Base-by-base conservation (phyloP, 2,329 filamentous ascomycete species). In the Clonostachys rosea region DNA sequence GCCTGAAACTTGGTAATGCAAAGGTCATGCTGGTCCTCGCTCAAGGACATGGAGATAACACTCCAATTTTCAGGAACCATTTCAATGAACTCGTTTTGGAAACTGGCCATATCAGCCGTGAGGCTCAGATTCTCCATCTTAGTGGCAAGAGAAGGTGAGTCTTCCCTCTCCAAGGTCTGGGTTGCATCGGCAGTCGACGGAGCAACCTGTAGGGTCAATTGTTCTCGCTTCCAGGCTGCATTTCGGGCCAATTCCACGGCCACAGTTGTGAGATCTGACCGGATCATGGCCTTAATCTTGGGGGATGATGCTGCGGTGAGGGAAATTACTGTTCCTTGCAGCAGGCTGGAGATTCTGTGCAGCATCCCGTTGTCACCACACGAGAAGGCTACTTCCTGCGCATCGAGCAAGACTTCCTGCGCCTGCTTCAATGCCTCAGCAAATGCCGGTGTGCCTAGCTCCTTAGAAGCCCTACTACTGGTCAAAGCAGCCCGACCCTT, bases 1-100 rank as follows among this genome's bases (percentile, higher is more conserved):
- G 83, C 76, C 52, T 89, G 84, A 34, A 96, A 82, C 57, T 90
- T 90, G n/a, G 89, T 91, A 52, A 97, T 84, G 55, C 89, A 91
- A 5, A 99, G 78, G 60, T 97, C 94, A 47, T 89, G 87, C 37
- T 78, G 80, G 54, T 85, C 86, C 46, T 95, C 88, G 59, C 87
- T 94, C 14, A 99, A 68, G 0, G 87, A 87, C 41, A 99, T 71
- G 0, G 91, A 97, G 10, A 99, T 73, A 2, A 91, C 87, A 42
- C 84, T 90, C 94, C 94, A 99, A 7, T 78, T 74, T 37, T 74
- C 69, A 0, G 94, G 95, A 6, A 99, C 83, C 44, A 92, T 86
- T 58, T 96, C 88, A 44, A 96, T 77, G 56, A 91, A 96, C 42
- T 91, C 81, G 52, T 78, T 76, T 61, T 92, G 87, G 58, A 96